phyloP scores from a whole-genome alignment of 768 basidiomycete genomes.

The Dioszegia crocea region DNA sequence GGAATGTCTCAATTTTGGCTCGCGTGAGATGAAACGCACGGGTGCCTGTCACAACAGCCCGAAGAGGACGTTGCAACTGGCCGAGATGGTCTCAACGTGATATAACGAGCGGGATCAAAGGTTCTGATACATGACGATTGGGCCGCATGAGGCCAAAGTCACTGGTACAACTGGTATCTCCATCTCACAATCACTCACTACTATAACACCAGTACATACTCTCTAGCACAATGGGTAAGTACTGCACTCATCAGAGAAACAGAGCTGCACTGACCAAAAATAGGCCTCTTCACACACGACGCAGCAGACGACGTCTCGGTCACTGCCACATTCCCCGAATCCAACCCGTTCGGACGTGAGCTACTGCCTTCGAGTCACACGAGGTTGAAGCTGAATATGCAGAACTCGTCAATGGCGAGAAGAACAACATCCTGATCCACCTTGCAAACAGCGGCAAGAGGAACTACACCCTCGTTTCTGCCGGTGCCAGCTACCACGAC shows the following conservation, averaged over 20 bases:
- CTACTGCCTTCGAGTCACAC: not conserved
- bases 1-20: too few relatives aligned
- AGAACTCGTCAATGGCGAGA: slow-evolving; percentile 48
- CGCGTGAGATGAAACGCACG: too few relatives aligned
- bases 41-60: too few relatives aligned
- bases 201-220: not conserved
- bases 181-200: too few relatives aligned
- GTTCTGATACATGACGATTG: too few relatives aligned
- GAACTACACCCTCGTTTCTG: slow-evolving; percentile 47
- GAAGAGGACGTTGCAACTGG: too few relatives aligned
- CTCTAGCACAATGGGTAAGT: slow-evolving; percentile 8
- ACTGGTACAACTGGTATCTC: too few relatives aligned
- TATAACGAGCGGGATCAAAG: too few relatives aligned
- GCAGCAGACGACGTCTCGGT: slow-evolving; percentile 40
- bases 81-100: too few relatives aligned
- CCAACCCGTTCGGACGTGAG: slow-evolving; percentile 47
- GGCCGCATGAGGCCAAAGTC: too few relatives aligned
- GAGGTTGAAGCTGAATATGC: not conserved
- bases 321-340: slow-evolving; percentile 42
- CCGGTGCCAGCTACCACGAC: slow-evolving; percentile 45
- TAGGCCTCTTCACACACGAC: slow-evolving; percentile 42
- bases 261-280: not conserved
- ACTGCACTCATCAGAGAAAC: not conserved
- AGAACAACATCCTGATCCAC: slow-evolving; percentile 37
- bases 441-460: slow-evolving; percentile 38